Evolutionary conservation across 2,329 filamentous ascomycete species (phyloP).

Genomic region (Botrytis pseudocinerea): DNA sequence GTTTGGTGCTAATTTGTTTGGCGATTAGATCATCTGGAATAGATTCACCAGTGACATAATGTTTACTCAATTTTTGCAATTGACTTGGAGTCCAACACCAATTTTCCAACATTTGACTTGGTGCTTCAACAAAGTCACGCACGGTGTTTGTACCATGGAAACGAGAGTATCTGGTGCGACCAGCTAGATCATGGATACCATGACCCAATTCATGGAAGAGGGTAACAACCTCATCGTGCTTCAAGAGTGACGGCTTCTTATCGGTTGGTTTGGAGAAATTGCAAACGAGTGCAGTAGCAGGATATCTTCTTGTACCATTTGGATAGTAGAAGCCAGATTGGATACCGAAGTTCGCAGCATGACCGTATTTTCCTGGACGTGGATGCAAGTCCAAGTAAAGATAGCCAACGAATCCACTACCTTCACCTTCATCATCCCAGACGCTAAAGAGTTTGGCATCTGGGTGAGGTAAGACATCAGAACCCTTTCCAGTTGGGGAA

Average conservation of each 20-base stretch:
- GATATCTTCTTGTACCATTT: slow-evolving; percentile 71
- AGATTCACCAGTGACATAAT: slow-evolving; percentile 68
- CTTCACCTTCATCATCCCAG: slow-evolving; percentile 74
- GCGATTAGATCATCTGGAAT: slow-evolving; percentile 75
- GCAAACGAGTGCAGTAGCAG: slow-evolving; percentile 77
- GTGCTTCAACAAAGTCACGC: slow-evolving; percentile 70
- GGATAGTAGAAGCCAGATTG: slow-evolving; percentile 68
- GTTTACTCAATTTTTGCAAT: slow-evolving; percentile 66
- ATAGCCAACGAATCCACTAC: slow-evolving; percentile 74
- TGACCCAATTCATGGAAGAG: slow-evolving; percentile 78
- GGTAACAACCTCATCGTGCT: slow-evolving; percentile 81
- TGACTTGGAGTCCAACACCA: slow-evolving; percentile 72
- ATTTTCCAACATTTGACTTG: slow-evolving; percentile 73
- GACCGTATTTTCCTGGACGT: slow-evolving; percentile 78
- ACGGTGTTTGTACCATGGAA: slow-evolving; percentile 69
- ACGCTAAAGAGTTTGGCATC: slow-evolving; percentile 83
- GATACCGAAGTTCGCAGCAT: slow-evolving; percentile 82
- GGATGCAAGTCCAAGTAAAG: slow-evolving; percentile 81
- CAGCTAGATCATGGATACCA: slow-evolving; percentile 69
- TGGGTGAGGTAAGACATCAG: slow-evolving; percentile 71
- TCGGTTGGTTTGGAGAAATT: slow-evolving; percentile 81
- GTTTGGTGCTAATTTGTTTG: slow-evolving; percentile 73
- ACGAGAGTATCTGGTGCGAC: slow-evolving; percentile 61
- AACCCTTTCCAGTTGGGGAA: slow-evolving; percentile 36
- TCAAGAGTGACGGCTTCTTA: slow-evolving; percentile 75